Percentiles rank a stretch among this genome's conserved stretches.
phyloP scores from a whole-genome alignment of 2,329 filamentous ascomycete species.

The Colletotrichum aenigma region DNA sequence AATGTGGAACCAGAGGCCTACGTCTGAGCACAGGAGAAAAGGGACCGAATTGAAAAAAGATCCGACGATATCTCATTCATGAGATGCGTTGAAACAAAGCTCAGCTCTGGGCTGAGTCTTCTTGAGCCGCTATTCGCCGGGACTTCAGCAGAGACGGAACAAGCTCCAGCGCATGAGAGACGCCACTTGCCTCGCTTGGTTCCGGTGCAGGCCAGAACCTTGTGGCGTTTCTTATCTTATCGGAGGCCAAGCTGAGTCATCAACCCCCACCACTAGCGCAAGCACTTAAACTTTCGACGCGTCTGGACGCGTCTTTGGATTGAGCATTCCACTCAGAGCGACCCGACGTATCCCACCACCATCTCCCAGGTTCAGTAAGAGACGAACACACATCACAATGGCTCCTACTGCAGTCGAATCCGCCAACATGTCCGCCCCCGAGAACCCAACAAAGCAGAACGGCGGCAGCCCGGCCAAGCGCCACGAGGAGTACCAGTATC shows the following conservation, averaged over 20 bases:
- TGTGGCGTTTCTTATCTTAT: neutral
- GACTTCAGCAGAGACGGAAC: constrained; percentile 6
- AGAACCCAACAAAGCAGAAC: constrained; percentile 5
- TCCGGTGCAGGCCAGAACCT: neutral
- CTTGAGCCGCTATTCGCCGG: neutral
- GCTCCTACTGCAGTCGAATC: neutral
- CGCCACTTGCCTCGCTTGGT: neutral
- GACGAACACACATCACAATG: neutral
- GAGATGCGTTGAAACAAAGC: constrained; percentile 10
- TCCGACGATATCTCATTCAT: neutral
- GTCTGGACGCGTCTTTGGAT: constrained; percentile 9
- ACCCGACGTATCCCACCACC: neutral
- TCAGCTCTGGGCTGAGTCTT: constrained; percentile 2
- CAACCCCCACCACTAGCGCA: neutral
- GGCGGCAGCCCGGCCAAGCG: constrained; percentile 11
- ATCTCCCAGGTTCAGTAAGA: neutral
- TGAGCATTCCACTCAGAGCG: neutral
- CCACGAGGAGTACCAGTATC: constrained; percentile 94
- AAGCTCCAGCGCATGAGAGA: constrained; percentile 5
- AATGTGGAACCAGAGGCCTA: neutral
- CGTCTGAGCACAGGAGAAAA: neutral
- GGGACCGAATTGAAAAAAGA: neutral
- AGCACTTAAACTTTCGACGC: constrained; percentile 8
- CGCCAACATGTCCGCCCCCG: neutral
- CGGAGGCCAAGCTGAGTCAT: neutral